Evolutionary conservation across 192 early-diverging fungal genomes (phyloP).

Genomic region (Lunasporangiospora selenospora): DNA sequence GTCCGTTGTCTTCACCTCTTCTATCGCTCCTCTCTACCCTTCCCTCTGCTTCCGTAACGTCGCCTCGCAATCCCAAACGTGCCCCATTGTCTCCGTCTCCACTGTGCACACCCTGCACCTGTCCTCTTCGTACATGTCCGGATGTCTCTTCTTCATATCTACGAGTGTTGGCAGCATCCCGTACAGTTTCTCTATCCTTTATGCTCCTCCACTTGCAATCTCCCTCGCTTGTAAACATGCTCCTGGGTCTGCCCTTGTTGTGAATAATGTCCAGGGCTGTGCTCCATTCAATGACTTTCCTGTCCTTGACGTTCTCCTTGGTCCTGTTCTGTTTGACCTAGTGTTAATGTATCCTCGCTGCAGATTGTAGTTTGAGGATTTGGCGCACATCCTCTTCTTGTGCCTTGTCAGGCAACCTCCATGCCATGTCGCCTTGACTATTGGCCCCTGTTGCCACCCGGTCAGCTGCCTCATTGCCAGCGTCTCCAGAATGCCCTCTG

Average conservation of each 20-base stretch:
- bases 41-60: too few relatives aligned
- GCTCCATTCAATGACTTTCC: conserved; percentile 8
- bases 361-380: conserved; percentile 9
- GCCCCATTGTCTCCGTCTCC: too few relatives aligned
- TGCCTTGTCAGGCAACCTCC: too few relatives aligned
- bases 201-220: conserved; percentile 10
- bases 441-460: too few relatives aligned
- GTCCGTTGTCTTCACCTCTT: too few relatives aligned
- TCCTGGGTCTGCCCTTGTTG: not conserved
- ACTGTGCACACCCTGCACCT: conserved; percentile 44
- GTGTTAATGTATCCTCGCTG: not conserved
- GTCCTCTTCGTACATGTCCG: conserved; percentile 9
- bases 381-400: conserved; percentile 14
- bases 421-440: too few relatives aligned
- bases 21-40: too few relatives aligned
- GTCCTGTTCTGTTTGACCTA: conserved; percentile 7
- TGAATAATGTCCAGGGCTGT: conserved; percentile 1
- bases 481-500: too few relatives aligned
- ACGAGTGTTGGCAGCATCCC: conserved; percentile 13
- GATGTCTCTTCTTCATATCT: conserved; percentile 4
- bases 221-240: not conserved
- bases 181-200: conserved; percentile 16
- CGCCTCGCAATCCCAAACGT: conserved; percentile 28
- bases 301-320: not conserved
- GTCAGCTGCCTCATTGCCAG: too few relatives aligned